Conservation (phyloP, 2,329 filamentous ascomycete genomes). For the Pestalotiopsis sp. region DNA sequence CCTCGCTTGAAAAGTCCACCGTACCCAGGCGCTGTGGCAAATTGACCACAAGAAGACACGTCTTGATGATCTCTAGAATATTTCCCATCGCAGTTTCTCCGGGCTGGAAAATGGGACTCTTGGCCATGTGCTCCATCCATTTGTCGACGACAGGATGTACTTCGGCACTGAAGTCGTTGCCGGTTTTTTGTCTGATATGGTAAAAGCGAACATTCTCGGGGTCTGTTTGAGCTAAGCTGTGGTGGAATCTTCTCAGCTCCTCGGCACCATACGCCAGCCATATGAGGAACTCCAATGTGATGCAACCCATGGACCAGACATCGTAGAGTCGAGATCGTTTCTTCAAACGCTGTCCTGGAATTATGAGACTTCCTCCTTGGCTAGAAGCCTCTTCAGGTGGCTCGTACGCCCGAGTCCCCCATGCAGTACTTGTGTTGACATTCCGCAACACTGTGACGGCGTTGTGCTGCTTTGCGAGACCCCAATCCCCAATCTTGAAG, state of each 20-base stretch:
- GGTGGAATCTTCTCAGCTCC: neutral
- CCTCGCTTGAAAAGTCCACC: neutral
- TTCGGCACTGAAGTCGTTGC: too few relatives aligned
- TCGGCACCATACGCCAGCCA: constrained; percentile 16
- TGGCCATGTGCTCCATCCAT: neutral
- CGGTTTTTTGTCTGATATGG: neutral
- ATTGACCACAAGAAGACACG: neutral
- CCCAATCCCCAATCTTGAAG: neutral
- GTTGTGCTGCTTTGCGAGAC: neutral
- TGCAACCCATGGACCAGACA: constrained; percentile 20
- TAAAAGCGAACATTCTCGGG: neutral
- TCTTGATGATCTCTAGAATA: neutral
- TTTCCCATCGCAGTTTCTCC: neutral
- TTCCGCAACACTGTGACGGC: neutral
- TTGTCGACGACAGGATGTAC: neutral
- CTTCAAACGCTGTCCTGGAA: neutral
- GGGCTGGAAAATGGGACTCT: neutral
- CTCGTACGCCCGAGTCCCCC: neutral
- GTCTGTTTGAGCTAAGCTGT: neutral
- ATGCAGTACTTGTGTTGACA: neutral
- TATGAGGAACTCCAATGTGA: constrained; percentile 17
- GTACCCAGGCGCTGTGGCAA: neutral
- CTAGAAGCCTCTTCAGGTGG: neutral
- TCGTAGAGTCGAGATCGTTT: constrained; percentile 18
- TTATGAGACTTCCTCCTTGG: neutral